A percentile compares a stretch with the other conserved stretches of the same genome.
phyloP scores from a whole-genome alignment of 2,329 filamentous ascomycete species.

The Exophiala mesophila region DNA sequence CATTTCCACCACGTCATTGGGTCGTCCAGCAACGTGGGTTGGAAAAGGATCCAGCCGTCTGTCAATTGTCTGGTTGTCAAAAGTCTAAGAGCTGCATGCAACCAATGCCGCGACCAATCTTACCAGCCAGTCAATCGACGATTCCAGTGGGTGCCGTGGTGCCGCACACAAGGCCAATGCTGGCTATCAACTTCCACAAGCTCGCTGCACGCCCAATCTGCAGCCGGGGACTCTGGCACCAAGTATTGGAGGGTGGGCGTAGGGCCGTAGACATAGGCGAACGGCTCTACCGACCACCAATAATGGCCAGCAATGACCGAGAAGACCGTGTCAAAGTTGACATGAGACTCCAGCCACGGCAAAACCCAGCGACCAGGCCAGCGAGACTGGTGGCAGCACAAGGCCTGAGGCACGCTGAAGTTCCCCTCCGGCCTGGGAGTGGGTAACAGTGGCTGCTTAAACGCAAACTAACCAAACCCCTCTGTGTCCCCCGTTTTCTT shows the following conservation, averaged over 20 bases:
- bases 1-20: constrained; percentile 12
- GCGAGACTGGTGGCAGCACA: background rate
- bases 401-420: no score
- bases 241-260: no score
- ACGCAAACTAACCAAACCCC: background rate
- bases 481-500: no score
- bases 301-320: no score
- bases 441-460: background rate
- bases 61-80: constrained; percentile 16
- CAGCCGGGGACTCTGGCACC: no score
- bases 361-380: background rate
- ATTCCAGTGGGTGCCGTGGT: no score
- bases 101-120: constrained; percentile 21
- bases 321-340: no score
- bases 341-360: constrained; percentile 5
- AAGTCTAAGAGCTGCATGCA: constrained; percentile 16
- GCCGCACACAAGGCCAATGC: no score
- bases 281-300: background rate
- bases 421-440: background rate
- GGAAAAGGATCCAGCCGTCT: constrained; percentile 12
- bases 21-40: constrained; percentile 12
- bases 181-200: no score
- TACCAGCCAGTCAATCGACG: no score
- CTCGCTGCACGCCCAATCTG: no score
- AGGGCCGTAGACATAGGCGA: background rate